Conservation (phyloP, 768 basidiomycete species). For the Scleroderma citrinum region DNA sequence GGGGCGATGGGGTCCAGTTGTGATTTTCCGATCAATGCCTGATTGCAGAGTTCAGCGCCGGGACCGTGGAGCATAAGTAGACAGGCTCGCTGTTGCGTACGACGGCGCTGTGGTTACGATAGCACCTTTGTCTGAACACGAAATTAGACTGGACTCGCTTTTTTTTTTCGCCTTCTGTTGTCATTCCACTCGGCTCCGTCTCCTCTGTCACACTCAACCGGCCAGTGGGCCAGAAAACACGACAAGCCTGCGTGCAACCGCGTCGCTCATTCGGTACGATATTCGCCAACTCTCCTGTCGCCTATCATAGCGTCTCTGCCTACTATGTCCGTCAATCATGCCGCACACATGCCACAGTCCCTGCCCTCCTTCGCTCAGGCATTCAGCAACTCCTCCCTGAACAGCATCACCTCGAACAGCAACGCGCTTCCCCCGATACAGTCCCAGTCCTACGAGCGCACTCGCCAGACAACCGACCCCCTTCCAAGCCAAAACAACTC, state of each 20-base stretch:
- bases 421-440: constrained; percentile 69
- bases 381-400: constrained; percentile 55
- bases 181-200: background rate
- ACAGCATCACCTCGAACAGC: constrained; percentile 39
- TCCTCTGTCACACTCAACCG: background rate
- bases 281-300: constrained; percentile 10
- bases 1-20: background rate
- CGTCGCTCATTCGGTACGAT: background rate
- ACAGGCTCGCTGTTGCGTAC: background rate
- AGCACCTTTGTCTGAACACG: constrained; percentile 1
- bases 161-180: background rate
- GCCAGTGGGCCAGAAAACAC: background rate
- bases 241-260: background rate
- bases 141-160: background rate
- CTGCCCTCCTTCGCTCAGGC: constrained; percentile 78
- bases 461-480: constrained; percentile 29
- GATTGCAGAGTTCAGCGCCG: background rate
- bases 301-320: constrained; percentile 4
- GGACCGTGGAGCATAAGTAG: background rate
- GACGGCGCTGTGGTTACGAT: background rate
- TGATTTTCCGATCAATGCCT: background rate
- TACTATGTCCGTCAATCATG: constrained; percentile 40
- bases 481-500: constrained; percentile 21
- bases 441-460: constrained; percentile 31
- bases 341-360: constrained; percentile 48